phyloP scores from a whole-genome alignment of 805 yeast species.

The Schwanniomyces pseudopolymorphus region DNA sequence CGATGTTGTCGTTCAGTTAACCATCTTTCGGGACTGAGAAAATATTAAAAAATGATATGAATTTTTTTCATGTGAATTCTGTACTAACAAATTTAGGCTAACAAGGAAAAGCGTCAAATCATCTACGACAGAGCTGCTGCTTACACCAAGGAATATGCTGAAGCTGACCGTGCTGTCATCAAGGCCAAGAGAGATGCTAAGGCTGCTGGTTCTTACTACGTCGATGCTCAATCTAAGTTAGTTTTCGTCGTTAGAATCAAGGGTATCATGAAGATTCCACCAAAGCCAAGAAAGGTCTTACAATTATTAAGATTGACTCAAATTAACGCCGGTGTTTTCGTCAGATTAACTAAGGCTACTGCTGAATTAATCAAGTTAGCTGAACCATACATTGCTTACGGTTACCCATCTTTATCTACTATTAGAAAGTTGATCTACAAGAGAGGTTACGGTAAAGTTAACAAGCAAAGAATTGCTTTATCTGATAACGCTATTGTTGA shows the following conservation, averaged over 20 bases:
- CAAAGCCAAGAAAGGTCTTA: constrained; percentile 98
- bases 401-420: constrained; percentile 93
- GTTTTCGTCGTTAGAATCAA: constrained; percentile 97
- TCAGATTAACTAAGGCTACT: constrained; percentile 94
- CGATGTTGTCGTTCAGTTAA: constrained; percentile 73
- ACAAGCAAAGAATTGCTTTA: constrained; percentile 92
- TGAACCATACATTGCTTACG: constrained; percentile 96
- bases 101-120: constrained; percentile 58
- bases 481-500: constrained; percentile 87
- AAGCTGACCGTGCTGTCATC: constrained; percentile 84
- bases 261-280: constrained; percentile 98
- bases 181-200: constrained; percentile 91
- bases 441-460: constrained; percentile 97
- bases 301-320: constrained; percentile 91
- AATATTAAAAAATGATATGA: constrained; percentile 6
- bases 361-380: constrained; percentile 87
- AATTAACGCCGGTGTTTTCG: constrained; percentile 93
- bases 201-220: constrained; percentile 92
- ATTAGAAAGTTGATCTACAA: constrained; percentile 91
- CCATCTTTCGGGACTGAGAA: constrained; percentile 87
- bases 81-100: constrained; percentile 42
- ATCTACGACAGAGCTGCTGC: constrained; percentile 94
- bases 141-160: constrained; percentile 92
- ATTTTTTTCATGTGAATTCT: not conserved
- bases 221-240: constrained; percentile 91